Evolutionary conservation across 306 rosid species (phyloP), one percentile per base, ranked within the genome.

Genomic region (Trifolium repens): DNA sequence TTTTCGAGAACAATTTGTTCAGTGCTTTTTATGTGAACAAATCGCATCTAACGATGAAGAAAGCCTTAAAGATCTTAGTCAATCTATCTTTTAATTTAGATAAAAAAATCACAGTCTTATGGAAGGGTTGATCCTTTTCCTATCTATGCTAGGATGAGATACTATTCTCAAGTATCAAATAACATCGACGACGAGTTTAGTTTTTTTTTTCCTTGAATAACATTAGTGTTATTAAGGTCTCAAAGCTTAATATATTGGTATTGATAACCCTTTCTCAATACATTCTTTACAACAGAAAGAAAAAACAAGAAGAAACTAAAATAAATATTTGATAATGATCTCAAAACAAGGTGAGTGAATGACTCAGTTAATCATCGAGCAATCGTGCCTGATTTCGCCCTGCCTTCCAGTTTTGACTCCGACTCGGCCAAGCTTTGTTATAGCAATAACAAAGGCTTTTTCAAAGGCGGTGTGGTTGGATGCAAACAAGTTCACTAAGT

Each of bases 371-470:
- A 91, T 79, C 73, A 58, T 52, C 2, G 85, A 6, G 44, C 93
- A 94, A 55, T 88, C 84, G 8, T 40, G 84, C 66, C 96, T 84
- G 53, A 89, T 86, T 79, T 94, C 96, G 0, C 94, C 97, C 60
- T 76, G 87, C 10, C 75, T 83, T 71, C 84, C 89, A 0, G 80
- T 84, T 83, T 82, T 89, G 30, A 91, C 75, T 27, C 94, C 94
- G 2, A 90, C 74, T 17, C 93, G 22, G 6, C 96, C 98, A 22
- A 93, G 92, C 85, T 82, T 91, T 27, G 84, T 91, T 1, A 90
- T 88, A n/a, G 97, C 97, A 59, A 50, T 81, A 49, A 86, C 88
- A 78, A 91, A 91, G 53, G 91, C 86, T n/a, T 5, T 44, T 64
- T 79, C 78, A 66, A 93, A 93, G 67, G 91, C 96, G 14, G 88